Conservation (phyloP, 2,329 filamentous ascomycete genomes). For the Colletotrichum sp. region DNA sequence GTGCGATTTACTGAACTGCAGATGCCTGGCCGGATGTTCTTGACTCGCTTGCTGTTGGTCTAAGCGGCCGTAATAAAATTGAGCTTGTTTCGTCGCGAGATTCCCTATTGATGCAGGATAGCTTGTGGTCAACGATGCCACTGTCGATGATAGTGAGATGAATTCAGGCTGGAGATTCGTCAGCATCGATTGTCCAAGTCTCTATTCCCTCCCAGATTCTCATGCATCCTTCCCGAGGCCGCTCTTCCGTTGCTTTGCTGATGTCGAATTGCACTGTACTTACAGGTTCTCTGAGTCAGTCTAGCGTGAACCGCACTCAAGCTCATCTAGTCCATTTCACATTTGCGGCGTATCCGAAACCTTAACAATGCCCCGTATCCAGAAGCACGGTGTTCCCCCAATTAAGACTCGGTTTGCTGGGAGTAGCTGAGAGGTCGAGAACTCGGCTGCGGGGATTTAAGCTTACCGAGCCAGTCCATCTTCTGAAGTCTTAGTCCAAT, state of each 20-base stretch:
- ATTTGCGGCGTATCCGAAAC: not conserved
- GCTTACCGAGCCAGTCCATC: not conserved
- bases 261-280: rapidly evolving
- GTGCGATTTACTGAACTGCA: not conserved
- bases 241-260: not conserved
- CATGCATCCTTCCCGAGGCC: not conserved
- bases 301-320: not conserved
- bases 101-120: not conserved
- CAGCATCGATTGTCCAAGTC: not conserved
- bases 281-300: not conserved
- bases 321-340: not conserved
- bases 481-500: rapidly evolving
- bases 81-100: not conserved
- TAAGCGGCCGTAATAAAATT: not conserved
- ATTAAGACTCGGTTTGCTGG: not conserved
- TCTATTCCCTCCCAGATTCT: not conserved
- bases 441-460: not conserved
- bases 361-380: not conserved
- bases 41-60: not conserved
- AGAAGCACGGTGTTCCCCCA: not conserved
- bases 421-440: not conserved
- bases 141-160: not conserved
- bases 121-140: not conserved
- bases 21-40: not conserved
- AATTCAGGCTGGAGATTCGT: not conserved